Base-by-base conservation (phyloP, 257 asterid genomes). In the Fraxinus cuspidata region DNA sequence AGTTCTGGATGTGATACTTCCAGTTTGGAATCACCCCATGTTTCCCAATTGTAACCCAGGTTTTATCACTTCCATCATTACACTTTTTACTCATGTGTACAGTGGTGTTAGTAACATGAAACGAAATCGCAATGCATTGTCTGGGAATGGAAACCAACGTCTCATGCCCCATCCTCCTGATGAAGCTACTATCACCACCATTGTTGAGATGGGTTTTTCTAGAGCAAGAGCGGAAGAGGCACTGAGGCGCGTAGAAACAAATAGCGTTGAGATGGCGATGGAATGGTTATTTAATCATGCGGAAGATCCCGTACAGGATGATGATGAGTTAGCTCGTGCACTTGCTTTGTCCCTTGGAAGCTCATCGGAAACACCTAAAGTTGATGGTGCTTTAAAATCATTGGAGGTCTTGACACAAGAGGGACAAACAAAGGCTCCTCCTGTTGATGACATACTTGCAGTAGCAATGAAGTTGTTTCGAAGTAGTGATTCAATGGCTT, bases 191-290 rank as follows among this genome's bases (percentile, higher is more conserved):
- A 87, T 95, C 85, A 72, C 92, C 47, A 93, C 99, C 78, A 93
- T 95, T 82, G 97, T 93, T 82, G 98, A 95, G 87, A 95, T 95
- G 99, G 99, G 99, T 27, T 93, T 95, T 83, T 86, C 98, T 31
- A 92, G 99, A 76, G 96, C 89, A 28, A 90, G 99, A 81, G 98
- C 98, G 4, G 99, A 95, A 88, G 99, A 93, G 81, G 99, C 99
- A 13, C 83, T 95, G 75, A 86, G 99, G 81, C 89, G 98, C 78
- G 98, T 88, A 38, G 98, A 90, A 82, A 84, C 99, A 64, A 95
- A 95, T 67, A 95, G 98, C 85, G 99, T 95, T 77, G 99, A 95
- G 87, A 90, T 95, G 98, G 98, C 98, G 74, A 93, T 95, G 99
- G 99, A 93, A 75, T 95, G 99, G 98, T 82, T 95, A 85, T 91